Percentiles rank a stretch among this genome's conserved stretches.
Evolutionary conservation across 768 basidiomycete genomes (phyloP).

Genomic region (Cantharellus cinnabarinus): DNA sequence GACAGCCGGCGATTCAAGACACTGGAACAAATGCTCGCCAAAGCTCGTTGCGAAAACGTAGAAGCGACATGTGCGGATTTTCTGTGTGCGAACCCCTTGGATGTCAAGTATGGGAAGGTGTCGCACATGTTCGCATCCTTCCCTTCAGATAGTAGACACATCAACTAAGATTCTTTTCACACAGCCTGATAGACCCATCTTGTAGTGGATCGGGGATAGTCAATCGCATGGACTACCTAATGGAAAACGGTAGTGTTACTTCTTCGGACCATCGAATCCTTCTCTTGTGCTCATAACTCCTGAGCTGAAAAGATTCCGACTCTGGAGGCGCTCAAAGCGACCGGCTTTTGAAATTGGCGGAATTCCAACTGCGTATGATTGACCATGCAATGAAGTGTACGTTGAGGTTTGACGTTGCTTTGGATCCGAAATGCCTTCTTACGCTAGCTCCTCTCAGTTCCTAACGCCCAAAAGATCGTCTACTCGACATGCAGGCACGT

Average conservation of each 20-base stretch:
- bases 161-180: neutral
- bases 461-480: slow-evolving; percentile 57
- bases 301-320: no score
- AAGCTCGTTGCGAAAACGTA: slow-evolving; percentile 67
- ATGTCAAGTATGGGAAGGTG: slow-evolving; percentile 37
- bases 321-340: slow-evolving; percentile 25
- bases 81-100: slow-evolving; percentile 47
- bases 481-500: slow-evolving; percentile 50
- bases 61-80: slow-evolving; percentile 65
- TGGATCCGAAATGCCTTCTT: slow-evolving; percentile 4
- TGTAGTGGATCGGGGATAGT: slow-evolving; percentile 91
- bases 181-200: slow-evolving; percentile 84
- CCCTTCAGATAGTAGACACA: neutral
- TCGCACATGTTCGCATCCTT: slow-evolving; percentile 61
- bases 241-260: slow-evolving; percentile 39
- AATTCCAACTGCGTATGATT: slow-evolving; percentile 81
- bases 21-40: slow-evolving; percentile 66
- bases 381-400: slow-evolving; percentile 88
- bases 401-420: slow-evolving; percentile 12
- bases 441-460: slow-evolving; percentile 28
- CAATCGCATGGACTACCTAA: slow-evolving; percentile 68
- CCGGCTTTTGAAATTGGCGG: slow-evolving; percentile 62
- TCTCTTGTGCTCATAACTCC: no score
- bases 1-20: slow-evolving; percentile 67
- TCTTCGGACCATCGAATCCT: neutral